These are phyloP conservation scores for Ophiocordyceps camponoti-rufipedis DNA, from an alignment of 2,329 filamentous ascomycete species.

Conservation along the genomic window DNA sequence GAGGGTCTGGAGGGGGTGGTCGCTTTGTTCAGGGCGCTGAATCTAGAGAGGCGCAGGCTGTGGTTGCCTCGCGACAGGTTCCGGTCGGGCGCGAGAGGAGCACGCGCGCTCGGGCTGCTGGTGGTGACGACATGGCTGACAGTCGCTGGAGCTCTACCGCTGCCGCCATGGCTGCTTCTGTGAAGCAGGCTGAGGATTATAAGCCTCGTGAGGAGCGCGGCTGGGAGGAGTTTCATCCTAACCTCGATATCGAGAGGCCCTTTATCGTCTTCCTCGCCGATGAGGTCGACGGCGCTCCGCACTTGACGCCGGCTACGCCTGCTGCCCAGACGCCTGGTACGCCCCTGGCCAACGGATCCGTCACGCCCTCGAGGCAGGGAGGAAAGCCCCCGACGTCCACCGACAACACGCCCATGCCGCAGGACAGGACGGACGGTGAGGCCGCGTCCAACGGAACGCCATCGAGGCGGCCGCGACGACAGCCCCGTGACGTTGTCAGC, in stretches of 20 bases:
- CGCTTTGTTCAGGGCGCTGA: slow-evolving; percentile 51
- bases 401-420: slow-evolving; percentile 23
- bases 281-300: slow-evolving; percentile 60
- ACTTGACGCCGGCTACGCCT: slow-evolving; percentile 19
- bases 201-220: slow-evolving; percentile 92
- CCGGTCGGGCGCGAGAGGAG: slow-evolving; percentile 30
- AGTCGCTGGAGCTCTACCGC: slow-evolving; percentile 77
- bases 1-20: slow-evolving; percentile 71
- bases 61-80: too few relatives aligned
- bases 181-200: slow-evolving; percentile 86
- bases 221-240: slow-evolving; percentile 95
- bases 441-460: slow-evolving; percentile 12
- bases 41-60: not conserved
- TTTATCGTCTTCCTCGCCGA: slow-evolving; percentile 67
- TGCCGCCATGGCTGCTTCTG: slow-evolving; percentile 62
- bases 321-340: slow-evolving; percentile 10
- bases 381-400: slow-evolving; percentile 19
- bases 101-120: slow-evolving; percentile 32
- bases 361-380: slow-evolving; percentile 26
- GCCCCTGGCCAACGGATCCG: slow-evolving; percentile 17
- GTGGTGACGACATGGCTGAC: slow-evolving; percentile 34
- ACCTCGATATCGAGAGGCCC: slow-evolving; percentile 71
- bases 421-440: slow-evolving; percentile 13
- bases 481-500: slow-evolving; percentile 30
- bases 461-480: slow-evolving; percentile 20